Conservation (phyloP, 2,329 filamentous ascomycete species). For the Sporothrix phasma region DNA sequence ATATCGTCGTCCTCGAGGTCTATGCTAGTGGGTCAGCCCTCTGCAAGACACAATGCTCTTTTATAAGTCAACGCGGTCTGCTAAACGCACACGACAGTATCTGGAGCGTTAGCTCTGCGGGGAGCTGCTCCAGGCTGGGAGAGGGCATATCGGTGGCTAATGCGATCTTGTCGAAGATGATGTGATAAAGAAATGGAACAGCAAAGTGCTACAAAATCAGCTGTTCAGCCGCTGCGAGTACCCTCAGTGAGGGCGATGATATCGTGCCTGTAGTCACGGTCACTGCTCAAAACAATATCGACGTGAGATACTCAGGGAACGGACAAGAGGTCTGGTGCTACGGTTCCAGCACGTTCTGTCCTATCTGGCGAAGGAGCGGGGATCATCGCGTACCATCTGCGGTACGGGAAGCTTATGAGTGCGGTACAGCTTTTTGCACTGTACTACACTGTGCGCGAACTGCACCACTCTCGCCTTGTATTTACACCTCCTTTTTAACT, state of each 20-base stretch:
- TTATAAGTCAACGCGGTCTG: not conserved
- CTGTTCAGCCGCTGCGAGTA: not conserved
- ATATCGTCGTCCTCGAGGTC: slow-evolving; percentile 56
- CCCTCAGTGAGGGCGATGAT: not conserved
- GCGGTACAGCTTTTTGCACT: not conserved
- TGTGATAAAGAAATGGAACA: not conserved
- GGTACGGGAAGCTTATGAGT: not conserved
- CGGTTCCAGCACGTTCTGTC: not conserved
- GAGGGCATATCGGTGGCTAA: slow-evolving; percentile 18
- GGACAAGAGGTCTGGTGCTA: not conserved
- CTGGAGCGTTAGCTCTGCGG: slow-evolving; percentile 52
- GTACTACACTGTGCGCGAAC: not conserved
- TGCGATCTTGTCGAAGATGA: not conserved
- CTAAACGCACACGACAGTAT: slow-evolving; percentile 46
- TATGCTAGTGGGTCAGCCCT: slow-evolving; percentile 24
- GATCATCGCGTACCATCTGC: not conserved
- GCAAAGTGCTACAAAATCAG: not conserved
- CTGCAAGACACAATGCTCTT: too few relatives aligned
- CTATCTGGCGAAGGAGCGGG: not conserved
- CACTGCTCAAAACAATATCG: not conserved
- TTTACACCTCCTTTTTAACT: not conserved
- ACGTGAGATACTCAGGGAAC: not conserved
- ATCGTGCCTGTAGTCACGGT: not conserved
- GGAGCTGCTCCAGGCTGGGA: slow-evolving; percentile 40
- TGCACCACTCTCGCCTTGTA: not conserved